Evolutionary conservation across 176 grass and related monocot genomes (phyloP).

Genomic region (Juncus effusus): DNA sequence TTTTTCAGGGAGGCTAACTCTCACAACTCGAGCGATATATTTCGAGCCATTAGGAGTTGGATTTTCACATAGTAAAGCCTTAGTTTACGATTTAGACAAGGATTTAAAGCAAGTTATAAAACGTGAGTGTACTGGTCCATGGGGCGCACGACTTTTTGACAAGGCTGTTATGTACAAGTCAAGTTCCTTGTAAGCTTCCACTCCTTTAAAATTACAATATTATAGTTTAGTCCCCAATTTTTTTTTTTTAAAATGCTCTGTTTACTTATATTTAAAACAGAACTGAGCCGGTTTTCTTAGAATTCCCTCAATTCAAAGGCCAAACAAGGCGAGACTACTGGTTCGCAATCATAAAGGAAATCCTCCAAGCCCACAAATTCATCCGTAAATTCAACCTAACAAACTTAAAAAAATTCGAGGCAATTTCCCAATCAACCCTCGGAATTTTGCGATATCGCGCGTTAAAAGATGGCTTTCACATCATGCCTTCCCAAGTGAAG

Average conservation of each 20-base stretch:
- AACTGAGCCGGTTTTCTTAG: conserved; percentile 65
- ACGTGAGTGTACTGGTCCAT: conserved; percentile 80
- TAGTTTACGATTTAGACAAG: conserved; percentile 57
- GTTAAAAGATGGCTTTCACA: conserved; percentile 68
- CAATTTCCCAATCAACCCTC: conserved; percentile 57
- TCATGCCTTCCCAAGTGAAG: conserved; percentile 68
- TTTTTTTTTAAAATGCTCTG: neutral
- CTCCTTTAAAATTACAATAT: neutral
- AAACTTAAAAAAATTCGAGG: conserved; percentile 55
- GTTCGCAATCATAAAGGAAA: conserved; percentile 85
- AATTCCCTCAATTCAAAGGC: conserved; percentile 84
- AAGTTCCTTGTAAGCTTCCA: conserved; percentile 55
- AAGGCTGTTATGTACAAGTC: conserved; percentile 96
- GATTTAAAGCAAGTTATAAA: conserved; percentile 74
- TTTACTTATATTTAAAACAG: conserved; percentile 26
- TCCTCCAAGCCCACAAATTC: conserved; percentile 79
- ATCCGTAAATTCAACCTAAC: conserved; percentile 62
- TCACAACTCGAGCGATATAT: conserved; percentile 85
- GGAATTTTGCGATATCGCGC: conserved; percentile 69
- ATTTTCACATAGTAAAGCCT: conserved; percentile 62
- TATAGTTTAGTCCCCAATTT: too few relatives aligned
- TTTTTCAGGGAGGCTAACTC: conserved; percentile 72
- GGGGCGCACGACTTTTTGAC: conserved; percentile 89
- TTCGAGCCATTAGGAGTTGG: conserved; percentile 76
- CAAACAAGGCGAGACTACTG: conserved; percentile 84